Percentiles rank a stretch among this genome's conserved stretches.
Evolutionary conservation across 306 rosid species (phyloP).

Genomic region (Cucurbita maxima): DNA sequence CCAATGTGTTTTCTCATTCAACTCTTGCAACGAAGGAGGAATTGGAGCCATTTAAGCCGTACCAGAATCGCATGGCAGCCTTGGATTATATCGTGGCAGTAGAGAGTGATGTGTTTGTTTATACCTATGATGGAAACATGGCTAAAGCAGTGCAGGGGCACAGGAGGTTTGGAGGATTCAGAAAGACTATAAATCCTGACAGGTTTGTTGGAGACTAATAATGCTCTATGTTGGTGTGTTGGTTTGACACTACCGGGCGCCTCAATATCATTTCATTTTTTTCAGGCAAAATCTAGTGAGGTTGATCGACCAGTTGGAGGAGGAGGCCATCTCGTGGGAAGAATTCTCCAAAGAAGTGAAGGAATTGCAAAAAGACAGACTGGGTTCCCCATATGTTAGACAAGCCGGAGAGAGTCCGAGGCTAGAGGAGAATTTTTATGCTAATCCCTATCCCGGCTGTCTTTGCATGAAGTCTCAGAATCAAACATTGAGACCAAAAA

Average conservation of each 20-base stretch:
- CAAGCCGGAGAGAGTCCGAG: conserved; percentile 64
- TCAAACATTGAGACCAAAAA: conserved; percentile 16
- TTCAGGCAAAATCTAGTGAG: conserved; percentile 64
- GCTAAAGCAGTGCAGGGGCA: conserved; percentile 99
- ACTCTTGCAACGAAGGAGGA: conserved; percentile 80
- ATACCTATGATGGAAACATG: conserved; percentile 97
- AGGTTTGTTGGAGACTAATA: conserved; percentile 28
- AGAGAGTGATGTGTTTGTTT: conserved; percentile 87
- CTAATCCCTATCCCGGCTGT: conserved; percentile 92
- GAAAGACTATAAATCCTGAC: conserved; percentile 84
- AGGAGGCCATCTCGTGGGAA: conserved; percentile 45
- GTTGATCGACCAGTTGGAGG: conserved; percentile 55
- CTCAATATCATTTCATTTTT: conserved; percentile 7
- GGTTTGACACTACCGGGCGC: background rate
- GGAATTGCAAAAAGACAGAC: conserved; percentile 43
- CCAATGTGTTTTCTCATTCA: conserved; percentile 65
- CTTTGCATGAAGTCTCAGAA: conserved; percentile 53
- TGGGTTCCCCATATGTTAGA: conserved; percentile 70
- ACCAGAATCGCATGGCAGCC: conserved; percentile 91
- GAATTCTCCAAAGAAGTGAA: conserved; percentile 43
- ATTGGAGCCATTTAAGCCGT: conserved; percentile 59
- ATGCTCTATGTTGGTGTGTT: background rate
- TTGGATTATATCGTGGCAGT: conserved; percentile 81
- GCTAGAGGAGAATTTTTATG: conserved; percentile 79
- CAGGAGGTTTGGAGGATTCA: conserved; percentile 77